Percentiles rank a stretch among this genome's conserved stretches.
Conservation (phyloP, 225 moss, liverwort and hornwort species). For the Polytrichum formosum region DNA sequence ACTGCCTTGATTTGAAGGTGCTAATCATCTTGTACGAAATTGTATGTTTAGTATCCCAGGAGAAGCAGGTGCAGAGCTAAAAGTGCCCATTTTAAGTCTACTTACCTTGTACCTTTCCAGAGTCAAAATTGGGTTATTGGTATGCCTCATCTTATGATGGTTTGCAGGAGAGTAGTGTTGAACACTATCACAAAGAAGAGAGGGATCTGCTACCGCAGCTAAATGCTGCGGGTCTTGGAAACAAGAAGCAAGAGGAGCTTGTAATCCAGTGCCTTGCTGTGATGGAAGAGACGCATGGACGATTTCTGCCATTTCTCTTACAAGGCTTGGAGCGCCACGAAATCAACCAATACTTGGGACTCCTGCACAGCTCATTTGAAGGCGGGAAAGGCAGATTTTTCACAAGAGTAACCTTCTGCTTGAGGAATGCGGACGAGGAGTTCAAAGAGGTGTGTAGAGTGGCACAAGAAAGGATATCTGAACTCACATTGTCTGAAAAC, state of each 20-base stretch:
- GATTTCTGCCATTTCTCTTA: conserved; percentile 47
- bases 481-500: conserved; percentile 40
- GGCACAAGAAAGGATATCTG: conserved; percentile 49
- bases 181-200: conserved; percentile 66
- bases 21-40: too few relatives aligned
- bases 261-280: conserved; percentile 48
- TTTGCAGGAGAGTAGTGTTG: conserved; percentile 49
- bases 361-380: conserved; percentile 46
- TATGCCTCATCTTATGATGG: too few relatives aligned
- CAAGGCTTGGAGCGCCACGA: conserved; percentile 50
- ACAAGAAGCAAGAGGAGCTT: conserved; percentile 54
- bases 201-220: conserved; percentile 54
- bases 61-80: too few relatives aligned
- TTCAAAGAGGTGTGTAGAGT: conserved; percentile 60
- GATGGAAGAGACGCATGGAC: conserved; percentile 62
- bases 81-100: too few relatives aligned
- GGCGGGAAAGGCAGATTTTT: conserved; percentile 45
- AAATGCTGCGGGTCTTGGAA: conserved; percentile 54
- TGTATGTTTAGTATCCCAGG: too few relatives aligned
- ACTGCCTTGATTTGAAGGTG: too few relatives aligned
- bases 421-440: conserved; percentile 56
- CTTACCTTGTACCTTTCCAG: too few relatives aligned
- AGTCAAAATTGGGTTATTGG: too few relatives aligned
- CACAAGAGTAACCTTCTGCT: conserved; percentile 41
- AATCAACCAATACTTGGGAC: conserved; percentile 53